Evolutionary conservation across 2,329 filamentous ascomycete genomes (phyloP).

Genomic region (Epichloe gansuensis): DNA sequence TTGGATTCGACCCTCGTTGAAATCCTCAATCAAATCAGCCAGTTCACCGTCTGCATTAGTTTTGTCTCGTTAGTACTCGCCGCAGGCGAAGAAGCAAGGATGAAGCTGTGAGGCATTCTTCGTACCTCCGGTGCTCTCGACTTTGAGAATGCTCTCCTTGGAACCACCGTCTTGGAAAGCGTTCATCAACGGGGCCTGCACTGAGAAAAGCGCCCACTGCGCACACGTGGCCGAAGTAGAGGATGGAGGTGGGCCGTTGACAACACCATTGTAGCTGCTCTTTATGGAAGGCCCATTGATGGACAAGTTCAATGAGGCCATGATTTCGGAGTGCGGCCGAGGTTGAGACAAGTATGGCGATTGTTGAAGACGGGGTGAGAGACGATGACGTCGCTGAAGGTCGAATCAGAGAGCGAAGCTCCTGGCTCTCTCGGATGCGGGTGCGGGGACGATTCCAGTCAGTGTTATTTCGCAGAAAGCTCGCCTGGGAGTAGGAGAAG

Average conservation of each 20-base stretch:
- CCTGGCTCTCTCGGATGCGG: not conserved
- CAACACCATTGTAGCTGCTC: slow-evolving; percentile 57
- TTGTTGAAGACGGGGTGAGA: not conserved
- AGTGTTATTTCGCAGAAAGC: not conserved
- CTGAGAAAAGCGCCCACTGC: slow-evolving; percentile 90
- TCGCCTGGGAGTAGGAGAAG: not conserved
- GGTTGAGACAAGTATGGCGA: not conserved
- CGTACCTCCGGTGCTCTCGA: slow-evolving; percentile 78
- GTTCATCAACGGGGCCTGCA: slow-evolving; percentile 82
- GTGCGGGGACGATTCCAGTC: not conserved
- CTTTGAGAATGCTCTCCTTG: slow-evolving; percentile 93
- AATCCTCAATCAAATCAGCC: slow-evolving; percentile 81
- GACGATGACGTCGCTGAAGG: not conserved
- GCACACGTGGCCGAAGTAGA: slow-evolving; percentile 67
- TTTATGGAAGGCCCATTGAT: slow-evolving; percentile 74
- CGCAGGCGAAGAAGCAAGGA: not conserved
- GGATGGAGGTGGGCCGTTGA: slow-evolving; percentile 38
- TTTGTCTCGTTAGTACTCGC: slow-evolving; percentile 10
- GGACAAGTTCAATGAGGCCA: slow-evolving; percentile 73
- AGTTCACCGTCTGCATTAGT: slow-evolving; percentile 73
- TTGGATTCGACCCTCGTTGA: slow-evolving; percentile 91
- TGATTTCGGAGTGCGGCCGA: slow-evolving; percentile 23
- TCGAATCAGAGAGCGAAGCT: not conserved
- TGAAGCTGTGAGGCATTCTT: not conserved
- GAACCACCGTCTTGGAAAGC: slow-evolving; percentile 77